Base-by-base conservation (phyloP, 352 stramenopile genomes). In the Phytophthora agathidicida region DNA sequence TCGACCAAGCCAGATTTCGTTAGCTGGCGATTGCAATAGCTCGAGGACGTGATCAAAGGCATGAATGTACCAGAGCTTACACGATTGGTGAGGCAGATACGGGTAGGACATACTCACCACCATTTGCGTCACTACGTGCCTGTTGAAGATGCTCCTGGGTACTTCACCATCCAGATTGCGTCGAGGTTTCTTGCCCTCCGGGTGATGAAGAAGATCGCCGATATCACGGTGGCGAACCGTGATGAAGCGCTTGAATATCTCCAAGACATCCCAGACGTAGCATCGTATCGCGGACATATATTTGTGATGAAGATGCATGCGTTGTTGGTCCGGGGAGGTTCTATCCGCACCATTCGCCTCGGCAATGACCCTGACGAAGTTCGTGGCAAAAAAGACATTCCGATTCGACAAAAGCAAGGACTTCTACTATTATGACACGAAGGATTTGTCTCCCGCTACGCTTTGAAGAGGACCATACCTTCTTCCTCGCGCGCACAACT, bases 341-440 rank as follows among this genome's bases (percentile, higher is more conserved):
- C 35, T 33, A 33, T 53, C 23, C 3, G 32, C 7, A 26, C 14
- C 9, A 7, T 10, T 22, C 13, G 4, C 5, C 20, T 46, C 22
- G 22, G 23, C 39, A 20, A 27, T 22, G 23, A 19, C 5, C 2
- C 7, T 9, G 17, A 32, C 7, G n/a, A n/a, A n/a, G n/a, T n/a
- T n/a, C n/a, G n/a, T n/a, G n/a, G n/a, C n/a, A n/a, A n/a, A 43
- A 5, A 53, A 43, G 33, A 24, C 20, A 7, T 33, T 53, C 31
- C 3, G 24, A 11, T 42, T 17, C 32, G 7, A 22, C 10, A 19
- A 17, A 19, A 53, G 31, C 22, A 10, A n/a, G 13, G 22, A 42
- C 13, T 31, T 53, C 23, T 23, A 46, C 5, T 53, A 42, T 24
- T 57, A 47, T 26, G 27, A 47, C 17, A n/a, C 48, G 16, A 57